Conservation (phyloP, 768 basidiomycete genomes). For the Mycena chlorophos region DNA sequence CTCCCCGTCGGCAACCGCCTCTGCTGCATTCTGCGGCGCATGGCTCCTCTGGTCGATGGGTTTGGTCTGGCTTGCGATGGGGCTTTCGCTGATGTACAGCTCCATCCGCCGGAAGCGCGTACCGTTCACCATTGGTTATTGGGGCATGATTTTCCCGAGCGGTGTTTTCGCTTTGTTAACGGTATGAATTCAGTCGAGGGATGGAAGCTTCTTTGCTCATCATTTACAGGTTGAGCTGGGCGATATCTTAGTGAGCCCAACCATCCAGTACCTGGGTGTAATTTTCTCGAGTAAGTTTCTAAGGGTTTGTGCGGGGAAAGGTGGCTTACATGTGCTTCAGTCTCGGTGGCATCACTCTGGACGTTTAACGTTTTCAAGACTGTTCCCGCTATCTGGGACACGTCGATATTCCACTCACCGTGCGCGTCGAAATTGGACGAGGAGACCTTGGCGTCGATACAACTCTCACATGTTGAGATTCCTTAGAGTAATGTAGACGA, state of each 20-base stretch:
- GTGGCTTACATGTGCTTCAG: constrained; percentile 24
- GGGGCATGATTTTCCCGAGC: constrained; percentile 60
- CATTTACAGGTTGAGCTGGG: constrained; percentile 40
- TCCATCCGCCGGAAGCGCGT: constrained; percentile 34
- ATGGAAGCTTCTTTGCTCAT: background rate
- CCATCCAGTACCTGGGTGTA: constrained; percentile 55
- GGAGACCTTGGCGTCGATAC: constrained; percentile 18
- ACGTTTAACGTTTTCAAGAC: constrained; percentile 40
- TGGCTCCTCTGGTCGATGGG: constrained; percentile 58
- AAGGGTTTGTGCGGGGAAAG: background rate
- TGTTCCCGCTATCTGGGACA: constrained; percentile 45
- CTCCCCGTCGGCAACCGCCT: constrained; percentile 44
- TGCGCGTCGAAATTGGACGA: constrained; percentile 31
- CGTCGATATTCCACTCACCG: constrained; percentile 49
- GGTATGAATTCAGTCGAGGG: constrained; percentile 5
- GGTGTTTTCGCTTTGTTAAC: constrained; percentile 52
- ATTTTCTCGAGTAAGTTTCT: constrained; percentile 54
- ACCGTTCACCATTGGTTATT: constrained; percentile 49
- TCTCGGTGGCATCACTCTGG: constrained; percentile 46
- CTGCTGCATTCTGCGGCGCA: constrained; percentile 46
- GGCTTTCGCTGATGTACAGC: constrained; percentile 40
- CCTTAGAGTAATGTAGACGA: too few relatives aligned
- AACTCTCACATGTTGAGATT: too few relatives aligned
- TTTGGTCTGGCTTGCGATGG: constrained; percentile 49
- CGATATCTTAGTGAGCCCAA: constrained; percentile 45